These are phyloP conservation scores for Lachancea meyersii DNA, from an alignment of 805 yeast species.

Conservation along the genomic window DNA sequence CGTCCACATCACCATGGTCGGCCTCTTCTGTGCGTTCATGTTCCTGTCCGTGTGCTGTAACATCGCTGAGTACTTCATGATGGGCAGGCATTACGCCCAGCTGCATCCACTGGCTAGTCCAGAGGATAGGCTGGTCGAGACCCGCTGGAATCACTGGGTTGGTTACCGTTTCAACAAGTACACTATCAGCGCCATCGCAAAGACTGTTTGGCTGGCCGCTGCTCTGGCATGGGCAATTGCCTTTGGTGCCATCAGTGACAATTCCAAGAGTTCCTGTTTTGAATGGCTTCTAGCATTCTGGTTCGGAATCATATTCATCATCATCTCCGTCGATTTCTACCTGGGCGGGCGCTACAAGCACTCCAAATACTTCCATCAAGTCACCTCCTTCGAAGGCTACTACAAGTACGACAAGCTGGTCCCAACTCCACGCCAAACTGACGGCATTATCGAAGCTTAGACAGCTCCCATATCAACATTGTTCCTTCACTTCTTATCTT, in stretches of 20 bases:
- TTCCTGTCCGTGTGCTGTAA: slow-evolving; percentile 47
- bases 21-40: slow-evolving; percentile 60
- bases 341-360: slow-evolving; percentile 45
- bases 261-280: slow-evolving; percentile 53
- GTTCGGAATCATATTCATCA: slow-evolving; percentile 63
- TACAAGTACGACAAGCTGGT: slow-evolving; percentile 24
- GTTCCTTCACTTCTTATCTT: background rate
- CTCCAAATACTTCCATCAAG: slow-evolving; percentile 28
- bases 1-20: slow-evolving; percentile 64
- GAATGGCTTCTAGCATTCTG: slow-evolving; percentile 89
- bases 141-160: slow-evolving; percentile 30
- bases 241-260: slow-evolving; percentile 47
- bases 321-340: slow-evolving; percentile 63
- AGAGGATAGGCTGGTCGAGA: slow-evolving; percentile 9
- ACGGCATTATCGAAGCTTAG: background rate
- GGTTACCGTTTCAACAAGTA: slow-evolving; percentile 38
- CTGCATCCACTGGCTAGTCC: slow-evolving; percentile 31
- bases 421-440: slow-evolving; percentile 5
- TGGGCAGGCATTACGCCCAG: slow-evolving; percentile 41
- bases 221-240: slow-evolving; percentile 65
- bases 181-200: slow-evolving; percentile 46
- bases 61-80: slow-evolving; percentile 39
- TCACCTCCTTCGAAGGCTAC: slow-evolving; percentile 24
- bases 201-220: slow-evolving; percentile 55
- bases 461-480: background rate